Percentiles rank a stretch among this genome's conserved stretches.
Evolutionary conservation across 2,329 filamentous ascomycete species (phyloP).

Genomic region (Penicillium sp.): DNA sequence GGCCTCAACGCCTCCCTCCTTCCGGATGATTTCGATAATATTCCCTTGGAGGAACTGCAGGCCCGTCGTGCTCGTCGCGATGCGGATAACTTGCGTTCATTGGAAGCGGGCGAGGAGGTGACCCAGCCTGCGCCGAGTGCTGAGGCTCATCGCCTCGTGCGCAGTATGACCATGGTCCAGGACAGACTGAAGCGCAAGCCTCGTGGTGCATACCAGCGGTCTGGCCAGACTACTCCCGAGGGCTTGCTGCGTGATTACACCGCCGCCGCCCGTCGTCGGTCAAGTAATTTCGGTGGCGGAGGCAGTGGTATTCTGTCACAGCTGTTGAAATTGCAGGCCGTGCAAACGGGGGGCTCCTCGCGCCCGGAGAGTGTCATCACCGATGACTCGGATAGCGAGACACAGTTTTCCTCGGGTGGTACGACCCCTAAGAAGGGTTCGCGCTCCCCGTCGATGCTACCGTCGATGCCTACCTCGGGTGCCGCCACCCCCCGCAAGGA

Average conservation of each 20-base stretch:
- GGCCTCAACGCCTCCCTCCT: conserved; percentile 29
- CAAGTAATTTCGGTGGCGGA: conserved; percentile 24
- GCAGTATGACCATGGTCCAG: conserved; percentile 33
- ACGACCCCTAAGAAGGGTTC: conserved; percentile 29
- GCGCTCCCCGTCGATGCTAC: conserved; percentile 19
- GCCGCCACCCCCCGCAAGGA: conserved; percentile 36
- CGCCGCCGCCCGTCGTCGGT: conserved; percentile 22
- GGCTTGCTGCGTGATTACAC: conserved; percentile 24
- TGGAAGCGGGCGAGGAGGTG: conserved; percentile 19
- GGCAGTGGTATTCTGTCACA: conserved; percentile 66
- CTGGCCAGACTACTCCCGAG: conserved; percentile 34
- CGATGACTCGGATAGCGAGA: conserved; percentile 33
- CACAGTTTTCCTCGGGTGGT: conserved; percentile 26
- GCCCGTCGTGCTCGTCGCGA: conserved; percentile 21
- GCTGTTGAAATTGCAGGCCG: conserved; percentile 68
- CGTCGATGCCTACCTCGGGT: conserved; percentile 27
- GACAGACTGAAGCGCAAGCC: conserved; percentile 29
- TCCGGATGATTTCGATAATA: conserved; percentile 32
- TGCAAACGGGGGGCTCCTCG: conserved; percentile 39
- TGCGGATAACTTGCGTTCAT: conserved; percentile 15
- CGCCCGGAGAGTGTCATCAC: conserved; percentile 32
- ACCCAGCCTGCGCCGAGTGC: conserved; percentile 28
- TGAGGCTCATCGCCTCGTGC: conserved; percentile 42
- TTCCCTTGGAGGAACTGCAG: conserved; percentile 22
- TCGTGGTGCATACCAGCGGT: conserved; percentile 34